Evolutionary conservation across 2,329 filamentous ascomycete genomes (phyloP).

Genomic region (Claviceps pusilla): DNA sequence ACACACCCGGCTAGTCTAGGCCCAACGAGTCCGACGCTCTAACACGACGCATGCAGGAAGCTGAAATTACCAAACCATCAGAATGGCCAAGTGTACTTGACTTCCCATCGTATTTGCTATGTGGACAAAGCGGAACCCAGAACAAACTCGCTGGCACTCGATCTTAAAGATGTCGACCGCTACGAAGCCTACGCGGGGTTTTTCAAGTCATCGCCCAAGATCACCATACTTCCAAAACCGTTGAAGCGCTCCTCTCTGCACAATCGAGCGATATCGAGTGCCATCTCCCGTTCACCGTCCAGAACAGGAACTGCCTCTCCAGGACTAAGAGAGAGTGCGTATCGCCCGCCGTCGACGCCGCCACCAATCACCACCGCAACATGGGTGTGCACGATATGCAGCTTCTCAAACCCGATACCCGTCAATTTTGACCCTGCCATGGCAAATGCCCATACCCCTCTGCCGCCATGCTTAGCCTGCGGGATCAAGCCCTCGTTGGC

Average conservation of each 20-base stretch:
- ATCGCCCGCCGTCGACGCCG: constrained; percentile 24
- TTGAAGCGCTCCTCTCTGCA: constrained; percentile 49
- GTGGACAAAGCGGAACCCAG: constrained; percentile 79
- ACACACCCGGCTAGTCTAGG: constrained; percentile 6
- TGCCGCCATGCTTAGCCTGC: constrained; percentile 81
- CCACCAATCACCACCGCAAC: constrained; percentile 49
- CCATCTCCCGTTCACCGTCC: constrained; percentile 29
- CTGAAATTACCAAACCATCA: constrained; percentile 90
- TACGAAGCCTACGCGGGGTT: constrained; percentile 90
- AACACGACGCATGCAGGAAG: constrained; percentile 47
- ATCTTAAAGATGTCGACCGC: constrained; percentile 80
- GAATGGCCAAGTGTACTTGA: constrained; percentile 91
- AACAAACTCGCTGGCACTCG: constrained; percentile 68
- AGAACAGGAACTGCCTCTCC: constrained; percentile 33
- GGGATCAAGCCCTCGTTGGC: constrained; percentile 82
- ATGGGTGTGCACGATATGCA: constrained; percentile 94
- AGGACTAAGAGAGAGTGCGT: constrained; percentile 26
- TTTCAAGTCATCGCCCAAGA: constrained; percentile 84
- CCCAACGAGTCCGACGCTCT: not conserved
- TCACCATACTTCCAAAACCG: constrained; percentile 75
- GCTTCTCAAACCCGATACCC: constrained; percentile 82
- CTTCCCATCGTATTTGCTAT: constrained; percentile 89
- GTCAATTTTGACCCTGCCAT: constrained; percentile 82
- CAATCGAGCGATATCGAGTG: constrained; percentile 33
- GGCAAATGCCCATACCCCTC: constrained; percentile 61